A percentile compares a stretch with the other conserved stretches of the same genome.
Evolutionary conservation across 257 asterid genomes (phyloP).

Genomic region (Gardenia jasminoides): DNA sequence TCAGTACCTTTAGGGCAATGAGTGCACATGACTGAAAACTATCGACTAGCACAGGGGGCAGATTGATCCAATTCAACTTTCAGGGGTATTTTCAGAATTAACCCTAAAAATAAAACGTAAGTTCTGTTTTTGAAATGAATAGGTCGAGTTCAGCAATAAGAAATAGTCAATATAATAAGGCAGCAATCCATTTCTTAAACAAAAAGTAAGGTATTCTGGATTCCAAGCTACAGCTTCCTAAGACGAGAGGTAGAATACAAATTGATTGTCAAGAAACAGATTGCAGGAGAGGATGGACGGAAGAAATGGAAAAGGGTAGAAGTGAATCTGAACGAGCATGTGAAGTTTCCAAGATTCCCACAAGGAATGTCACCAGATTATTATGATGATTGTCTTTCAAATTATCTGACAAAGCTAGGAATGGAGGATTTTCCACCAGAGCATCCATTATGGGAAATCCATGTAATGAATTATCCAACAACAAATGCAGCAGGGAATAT

Average conservation of each 20-base stretch:
- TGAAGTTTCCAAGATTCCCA: constrained; percentile 12
- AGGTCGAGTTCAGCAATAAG: not conserved
- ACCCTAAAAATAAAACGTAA: no score
- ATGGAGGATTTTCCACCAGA: constrained; percentile 15
- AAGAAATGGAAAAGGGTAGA: constrained; percentile 33
- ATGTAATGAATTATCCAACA: constrained; percentile 25
- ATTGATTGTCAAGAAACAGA: not conserved
- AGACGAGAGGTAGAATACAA: not conserved
- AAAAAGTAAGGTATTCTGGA: no score
- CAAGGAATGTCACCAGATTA: constrained; percentile 14
- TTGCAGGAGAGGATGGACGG: constrained; percentile 17
- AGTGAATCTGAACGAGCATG: constrained; percentile 20
- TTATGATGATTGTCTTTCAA: constrained; percentile 18
- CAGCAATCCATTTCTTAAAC: no score
- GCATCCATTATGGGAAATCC: constrained; percentile 32
- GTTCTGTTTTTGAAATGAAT: no score
- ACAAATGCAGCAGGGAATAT: constrained; percentile 26
- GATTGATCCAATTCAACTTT: no score
- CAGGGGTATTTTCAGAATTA: no score
- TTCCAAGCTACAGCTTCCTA: no score
- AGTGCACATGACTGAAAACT: no score
- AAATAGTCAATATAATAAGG: no score
- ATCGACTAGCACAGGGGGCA: no score
- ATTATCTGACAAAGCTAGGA: constrained; percentile 20
- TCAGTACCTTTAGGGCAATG: no score